Evolutionary conservation across 2,329 filamentous ascomycete genomes (phyloP).

Genomic region (Trichoderma sp.): DNA sequence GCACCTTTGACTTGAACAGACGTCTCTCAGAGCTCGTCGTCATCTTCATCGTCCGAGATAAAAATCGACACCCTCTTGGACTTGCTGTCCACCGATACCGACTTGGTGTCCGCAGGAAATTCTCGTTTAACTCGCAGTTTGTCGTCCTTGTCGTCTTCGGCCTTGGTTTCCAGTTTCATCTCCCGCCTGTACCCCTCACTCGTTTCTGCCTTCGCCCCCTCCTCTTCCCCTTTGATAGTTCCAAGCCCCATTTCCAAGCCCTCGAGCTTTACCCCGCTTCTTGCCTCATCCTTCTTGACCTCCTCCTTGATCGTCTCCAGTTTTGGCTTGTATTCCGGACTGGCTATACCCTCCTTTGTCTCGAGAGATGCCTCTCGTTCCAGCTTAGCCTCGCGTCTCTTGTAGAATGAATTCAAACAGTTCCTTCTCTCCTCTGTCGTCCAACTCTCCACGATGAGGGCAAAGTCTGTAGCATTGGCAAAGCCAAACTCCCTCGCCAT

Average conservation of each 20-base stretch:
- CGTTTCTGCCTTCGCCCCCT: background rate
- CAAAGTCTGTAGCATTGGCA: conserved; percentile 77
- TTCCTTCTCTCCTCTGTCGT: conserved; percentile 79
- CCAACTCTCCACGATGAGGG: conserved; percentile 86
- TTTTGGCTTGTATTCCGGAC: conserved; percentile 30
- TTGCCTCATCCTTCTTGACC: conserved; percentile 22
- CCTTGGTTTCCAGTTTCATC: conserved; percentile 26
- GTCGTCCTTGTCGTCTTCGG: conserved; percentile 27
- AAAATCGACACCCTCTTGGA: conserved; percentile 43
- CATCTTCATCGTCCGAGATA: conserved; percentile 44
- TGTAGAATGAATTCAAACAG: conserved; percentile 81
- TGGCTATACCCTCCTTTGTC: conserved; percentile 20
- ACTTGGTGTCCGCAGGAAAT: conserved; percentile 30
- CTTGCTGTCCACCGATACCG: conserved; percentile 32
- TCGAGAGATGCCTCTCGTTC: conserved; percentile 35
- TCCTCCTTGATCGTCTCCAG: conserved; percentile 21
- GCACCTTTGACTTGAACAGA: background rate
- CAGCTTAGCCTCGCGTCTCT: conserved; percentile 60
- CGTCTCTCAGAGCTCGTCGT: conserved; percentile 42
- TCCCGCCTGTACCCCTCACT: conserved; percentile 32
- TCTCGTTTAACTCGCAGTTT: conserved; percentile 30
- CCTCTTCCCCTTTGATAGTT: conserved; percentile 11
- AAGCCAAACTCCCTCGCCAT: conserved; percentile 85
- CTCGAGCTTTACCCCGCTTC: conserved; percentile 21
- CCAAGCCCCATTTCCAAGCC: conserved; percentile 5